Base-by-base conservation (phyloP, 345 rosid species). In the Viola odorata region DNA sequence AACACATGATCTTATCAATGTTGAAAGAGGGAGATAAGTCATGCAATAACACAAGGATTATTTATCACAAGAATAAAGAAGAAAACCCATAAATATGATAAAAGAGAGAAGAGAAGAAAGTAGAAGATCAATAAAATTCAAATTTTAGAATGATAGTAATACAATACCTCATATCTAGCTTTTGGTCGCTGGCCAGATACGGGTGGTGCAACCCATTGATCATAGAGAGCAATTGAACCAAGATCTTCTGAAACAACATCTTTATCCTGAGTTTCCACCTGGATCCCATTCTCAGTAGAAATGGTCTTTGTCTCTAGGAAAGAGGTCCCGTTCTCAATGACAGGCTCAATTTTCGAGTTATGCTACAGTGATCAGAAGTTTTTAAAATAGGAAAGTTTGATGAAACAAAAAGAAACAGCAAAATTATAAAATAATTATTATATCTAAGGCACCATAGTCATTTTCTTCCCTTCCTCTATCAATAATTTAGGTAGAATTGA, bases 221-320 rank as follows among this genome's bases (percentile, higher is more conserved):
- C 96, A 77, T 88, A 95, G 54, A 88, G 85, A 75, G 74, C 81
- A 81, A 88, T 72, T 51, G 84, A 69, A 85, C 84, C 82, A 58
- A 81, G 76, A 69, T 84, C 86, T 86, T 86, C 99, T 5, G 82
- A 86, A 67, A 91, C 88, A n/a, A 84, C 86, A 73, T 91, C 99
- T 77, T 95, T 91, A 66, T 95, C 98, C 70, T 88, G 94, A 61
- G 89, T 79, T 66, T 85, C 91, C 62, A 81, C 58, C 57, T 73
- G 53, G 64, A 68, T 78, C 58, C 85, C 94, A 75, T 82, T 88
- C 78, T 84, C 96, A 64, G 71, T 70, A 39, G 91, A 70, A 50
- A 84, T 65, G 54, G 81, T 78, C 82, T 91, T 95, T 55, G 89
- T 75, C 76, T 88, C 94, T 38, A 79, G 77, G 47, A 58, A 71